These are phyloP conservation scores for Nelumbo lutea DNA, from an alignment of 164 flowering plant species.

Conservation along the genomic window DNA sequence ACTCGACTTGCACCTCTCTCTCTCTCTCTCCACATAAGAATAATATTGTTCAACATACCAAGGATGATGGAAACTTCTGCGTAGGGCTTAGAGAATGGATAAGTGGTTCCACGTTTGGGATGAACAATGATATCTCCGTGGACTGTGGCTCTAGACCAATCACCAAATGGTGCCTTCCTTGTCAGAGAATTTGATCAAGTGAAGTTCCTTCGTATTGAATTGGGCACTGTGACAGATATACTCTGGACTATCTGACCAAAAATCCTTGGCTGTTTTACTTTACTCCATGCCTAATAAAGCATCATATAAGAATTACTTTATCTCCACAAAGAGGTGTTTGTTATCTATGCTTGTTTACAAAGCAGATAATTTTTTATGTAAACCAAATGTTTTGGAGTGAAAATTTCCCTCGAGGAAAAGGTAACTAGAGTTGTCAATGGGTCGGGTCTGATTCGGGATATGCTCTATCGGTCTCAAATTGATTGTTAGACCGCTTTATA, in stretches of 20 bases:
- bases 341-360: no score
- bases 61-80: neutral
- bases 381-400: no score
- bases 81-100: neutral
- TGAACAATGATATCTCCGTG: neutral
- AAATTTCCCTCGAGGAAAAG: no score
- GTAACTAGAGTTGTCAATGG: no score
- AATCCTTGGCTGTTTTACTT: neutral
- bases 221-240: neutral
- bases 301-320: no score
- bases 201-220: neutral
- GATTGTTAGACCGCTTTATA: no score
- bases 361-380: no score
- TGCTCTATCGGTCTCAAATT: no score
- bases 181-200: neutral
- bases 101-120: neutral
- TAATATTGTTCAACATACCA: neutral
- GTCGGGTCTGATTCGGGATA: no score
- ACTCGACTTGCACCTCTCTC: no score
- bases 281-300: neutral
- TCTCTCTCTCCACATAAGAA: no score
- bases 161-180: neutral
- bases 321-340: no score
- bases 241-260: neutral
- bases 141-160: neutral